A percentile compares a stretch with the other conserved stretches of the same genome.
phyloP scores from a whole-genome alignment of 2,329 filamentous ascomycete species.

The Sphaceloma murrayae region DNA sequence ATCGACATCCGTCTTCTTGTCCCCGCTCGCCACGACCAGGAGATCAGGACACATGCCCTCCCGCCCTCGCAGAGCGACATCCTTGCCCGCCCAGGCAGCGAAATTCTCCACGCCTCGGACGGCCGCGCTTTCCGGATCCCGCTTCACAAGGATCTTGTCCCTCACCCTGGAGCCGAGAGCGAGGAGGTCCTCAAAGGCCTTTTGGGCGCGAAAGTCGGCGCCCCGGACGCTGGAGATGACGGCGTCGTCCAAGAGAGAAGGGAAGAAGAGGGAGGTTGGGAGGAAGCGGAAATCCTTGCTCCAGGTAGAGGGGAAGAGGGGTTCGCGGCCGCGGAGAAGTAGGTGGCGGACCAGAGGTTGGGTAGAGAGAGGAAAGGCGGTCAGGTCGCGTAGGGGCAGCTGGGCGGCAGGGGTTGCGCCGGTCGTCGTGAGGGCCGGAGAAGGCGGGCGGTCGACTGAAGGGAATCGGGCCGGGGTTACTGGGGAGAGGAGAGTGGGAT shows the following conservation, averaged over 20 bases:
- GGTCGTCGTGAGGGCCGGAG: not conserved
- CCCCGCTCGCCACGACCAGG: not conserved
- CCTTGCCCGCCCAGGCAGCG: slow-evolving; percentile 1
- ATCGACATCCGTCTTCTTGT: not conserved
- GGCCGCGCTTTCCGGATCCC: not conserved
- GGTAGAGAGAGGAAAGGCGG: slow-evolving; percentile 1
- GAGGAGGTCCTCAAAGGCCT: slow-evolving; percentile 3
- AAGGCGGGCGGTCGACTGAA: not conserved
- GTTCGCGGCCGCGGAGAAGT: slow-evolving; percentile 20
- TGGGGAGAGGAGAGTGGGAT: not conserved
- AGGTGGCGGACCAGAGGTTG: slow-evolving; percentile 4
- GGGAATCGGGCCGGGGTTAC: not conserved
- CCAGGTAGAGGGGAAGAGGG: slow-evolving; percentile 2
- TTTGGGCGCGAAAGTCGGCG: slow-evolving; percentile 11
- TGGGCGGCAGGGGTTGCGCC: slow-evolving; percentile 1
- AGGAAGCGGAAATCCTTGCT: slow-evolving; percentile 10
- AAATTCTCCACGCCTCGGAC: not conserved
- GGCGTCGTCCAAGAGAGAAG: not conserved
- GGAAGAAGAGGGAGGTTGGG: slow-evolving; percentile 1
- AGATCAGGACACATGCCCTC: not conserved
- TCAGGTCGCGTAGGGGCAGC: not conserved
- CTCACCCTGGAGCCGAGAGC: slow-evolving; percentile 1
- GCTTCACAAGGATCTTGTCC: not conserved
- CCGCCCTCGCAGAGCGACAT: not conserved
- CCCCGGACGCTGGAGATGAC: not conserved